Evolutionary conservation across 1,284 basidiomycete species (phyloP).

Genomic region (Melampsora abietis-canadensis): DNA sequence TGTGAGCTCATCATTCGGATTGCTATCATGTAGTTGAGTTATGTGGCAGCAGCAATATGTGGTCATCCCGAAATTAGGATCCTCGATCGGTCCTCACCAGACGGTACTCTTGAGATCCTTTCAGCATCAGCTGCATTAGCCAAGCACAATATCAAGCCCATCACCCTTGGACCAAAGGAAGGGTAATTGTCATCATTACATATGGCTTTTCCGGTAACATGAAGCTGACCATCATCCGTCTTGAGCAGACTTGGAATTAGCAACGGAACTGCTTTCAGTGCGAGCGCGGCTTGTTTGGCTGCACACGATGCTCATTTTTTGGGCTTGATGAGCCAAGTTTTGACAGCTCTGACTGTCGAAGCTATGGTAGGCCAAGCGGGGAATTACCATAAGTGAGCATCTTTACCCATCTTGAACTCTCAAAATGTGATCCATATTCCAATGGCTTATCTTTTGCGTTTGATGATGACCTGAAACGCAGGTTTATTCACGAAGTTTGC

Average conservation of each 20-base stretch:
- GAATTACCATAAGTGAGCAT: constrained; percentile 28
- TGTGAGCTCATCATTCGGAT: constrained; percentile 56
- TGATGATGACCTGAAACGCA: not conserved
- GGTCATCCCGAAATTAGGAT: constrained; percentile 76
- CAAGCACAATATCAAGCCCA: constrained; percentile 64
- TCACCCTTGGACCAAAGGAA: constrained; percentile 73
- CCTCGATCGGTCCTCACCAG: constrained; percentile 60
- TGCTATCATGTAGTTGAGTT: constrained; percentile 64
- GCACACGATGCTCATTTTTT: constrained; percentile 71
- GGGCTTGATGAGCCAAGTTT: constrained; percentile 67
- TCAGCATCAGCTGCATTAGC: constrained; percentile 67
- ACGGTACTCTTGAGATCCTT: constrained; percentile 61
- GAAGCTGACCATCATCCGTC: constrained; percentile 3
- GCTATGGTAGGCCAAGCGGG: constrained; percentile 58
- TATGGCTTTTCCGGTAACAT: constrained; percentile 54
- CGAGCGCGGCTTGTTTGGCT: constrained; percentile 57
- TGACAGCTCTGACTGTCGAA: constrained; percentile 79
- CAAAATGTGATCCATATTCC: too few species aligned
- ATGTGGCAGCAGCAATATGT: constrained; percentile 73
- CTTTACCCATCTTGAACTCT: constrained; percentile 60
- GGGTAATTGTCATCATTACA: constrained; percentile 60
- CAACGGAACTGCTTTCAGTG: constrained; percentile 79
- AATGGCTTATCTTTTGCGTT: not conserved
- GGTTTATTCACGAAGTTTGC: constrained; percentile 71
- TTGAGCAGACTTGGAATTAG: constrained; percentile 51